These are phyloP conservation scores for Skeletonema marinoi DNA, from an alignment of 108 stramenopile species.

Conservation along the genomic window DNA sequence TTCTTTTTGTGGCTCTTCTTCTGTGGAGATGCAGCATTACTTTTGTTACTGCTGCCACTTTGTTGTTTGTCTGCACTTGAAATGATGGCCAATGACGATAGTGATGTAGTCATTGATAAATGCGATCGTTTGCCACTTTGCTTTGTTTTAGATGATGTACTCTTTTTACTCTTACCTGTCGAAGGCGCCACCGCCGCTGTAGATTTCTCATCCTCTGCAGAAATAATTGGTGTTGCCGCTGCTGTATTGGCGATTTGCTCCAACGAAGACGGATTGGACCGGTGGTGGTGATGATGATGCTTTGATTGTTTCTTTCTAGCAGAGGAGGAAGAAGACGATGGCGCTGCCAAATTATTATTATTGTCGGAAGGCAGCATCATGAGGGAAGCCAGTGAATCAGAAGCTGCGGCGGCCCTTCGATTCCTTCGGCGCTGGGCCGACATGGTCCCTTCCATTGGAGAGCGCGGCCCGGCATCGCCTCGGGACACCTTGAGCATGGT, in stretches of 20 bases:
- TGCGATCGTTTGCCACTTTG: not conserved
- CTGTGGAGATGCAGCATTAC: not conserved
- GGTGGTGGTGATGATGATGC: not conserved
- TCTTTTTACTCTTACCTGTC: not conserved
- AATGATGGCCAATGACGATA: not conserved
- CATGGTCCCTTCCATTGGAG: not conserved
- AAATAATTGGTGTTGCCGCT: not conserved
- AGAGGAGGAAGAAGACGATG: slow-evolving; percentile 5
- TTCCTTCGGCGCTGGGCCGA: slow-evolving; percentile 7
- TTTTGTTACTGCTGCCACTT: not conserved
- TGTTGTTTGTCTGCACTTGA: not conserved
- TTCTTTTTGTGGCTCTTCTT: not conserved
- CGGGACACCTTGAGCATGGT: not conserved
- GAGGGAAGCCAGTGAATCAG: slow-evolving; percentile 16
- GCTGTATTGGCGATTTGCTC: not conserved
- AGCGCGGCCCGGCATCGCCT: not conserved
- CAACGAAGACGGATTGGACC: not conserved
- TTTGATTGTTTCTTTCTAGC: not conserved
- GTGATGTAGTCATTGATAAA: not conserved
- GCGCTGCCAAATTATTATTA: not conserved
- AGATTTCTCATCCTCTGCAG: not conserved
- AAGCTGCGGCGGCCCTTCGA: not conserved
- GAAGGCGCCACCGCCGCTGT: not conserved
- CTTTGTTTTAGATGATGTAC: not conserved
- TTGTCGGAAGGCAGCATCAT: not conserved